Evolutionary conservation across 176 grass and related monocot genomes (phyloP).

Genomic region (Musa acuminata): DNA sequence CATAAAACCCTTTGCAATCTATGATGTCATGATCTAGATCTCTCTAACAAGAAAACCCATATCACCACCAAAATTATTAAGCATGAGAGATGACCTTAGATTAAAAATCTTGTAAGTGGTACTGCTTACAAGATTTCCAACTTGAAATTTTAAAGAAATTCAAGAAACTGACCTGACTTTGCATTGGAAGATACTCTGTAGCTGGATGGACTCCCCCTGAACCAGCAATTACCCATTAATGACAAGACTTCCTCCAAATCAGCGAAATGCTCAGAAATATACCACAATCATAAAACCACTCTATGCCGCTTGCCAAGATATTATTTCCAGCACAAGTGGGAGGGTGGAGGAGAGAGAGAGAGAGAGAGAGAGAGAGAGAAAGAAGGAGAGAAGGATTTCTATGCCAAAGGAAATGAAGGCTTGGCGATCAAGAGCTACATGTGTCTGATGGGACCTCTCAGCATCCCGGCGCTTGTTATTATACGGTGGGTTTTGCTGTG

Average conservation of each 20-base stretch:
- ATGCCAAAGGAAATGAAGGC: too few relatives aligned
- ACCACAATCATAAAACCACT: neutral
- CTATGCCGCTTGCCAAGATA: neutral
- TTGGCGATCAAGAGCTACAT: neutral
- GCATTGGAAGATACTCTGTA: slow-evolving; percentile 11
- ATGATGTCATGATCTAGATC: neutral
- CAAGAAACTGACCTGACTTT: slow-evolving; percentile 9
- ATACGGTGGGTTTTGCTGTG: too few relatives aligned
- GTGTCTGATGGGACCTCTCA: neutral
- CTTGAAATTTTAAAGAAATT: neutral
- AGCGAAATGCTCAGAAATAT: neutral
- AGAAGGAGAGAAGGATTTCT: too few relatives aligned
- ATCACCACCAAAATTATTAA: neutral
- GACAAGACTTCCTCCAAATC: neutral
- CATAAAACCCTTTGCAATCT: neutral
- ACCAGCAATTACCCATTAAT: slow-evolving; percentile 17
- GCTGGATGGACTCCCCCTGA: neutral
- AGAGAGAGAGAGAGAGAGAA: neutral
- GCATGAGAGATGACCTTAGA: neutral
- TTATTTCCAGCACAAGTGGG: neutral
- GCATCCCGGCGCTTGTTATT: neutral
- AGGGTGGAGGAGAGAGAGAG: neutral
- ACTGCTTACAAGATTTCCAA: neutral
- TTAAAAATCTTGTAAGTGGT: neutral
- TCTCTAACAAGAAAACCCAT: neutral